Conservation (phyloP, 192 early-diverging fungal species). For the Entomortierella lignicola region DNA sequence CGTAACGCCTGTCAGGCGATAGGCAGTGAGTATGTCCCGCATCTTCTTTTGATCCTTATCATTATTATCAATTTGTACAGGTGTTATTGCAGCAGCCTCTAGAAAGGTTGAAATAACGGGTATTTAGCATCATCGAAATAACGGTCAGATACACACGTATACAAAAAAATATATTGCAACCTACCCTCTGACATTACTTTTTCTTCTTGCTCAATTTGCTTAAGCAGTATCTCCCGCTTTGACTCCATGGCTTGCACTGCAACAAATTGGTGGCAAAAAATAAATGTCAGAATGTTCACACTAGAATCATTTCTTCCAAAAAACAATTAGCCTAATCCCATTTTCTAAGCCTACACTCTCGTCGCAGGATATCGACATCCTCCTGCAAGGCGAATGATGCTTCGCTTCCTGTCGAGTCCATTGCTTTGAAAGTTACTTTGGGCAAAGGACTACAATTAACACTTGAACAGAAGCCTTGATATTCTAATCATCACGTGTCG, state of each 20-base stretch:
- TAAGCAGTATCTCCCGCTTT: conserved; percentile 17
- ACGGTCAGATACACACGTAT: too few relatives aligned
- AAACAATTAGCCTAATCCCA: not conserved
- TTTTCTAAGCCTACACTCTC: conserved; percentile 14
- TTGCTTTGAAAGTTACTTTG: conserved; percentile 3
- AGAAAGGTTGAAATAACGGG: not conserved
- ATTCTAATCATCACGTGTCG: too few relatives aligned
- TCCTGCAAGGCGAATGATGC: conserved; percentile 17
- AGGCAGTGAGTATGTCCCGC: conserved; percentile 42
- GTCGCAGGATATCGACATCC: conserved; percentile 40
- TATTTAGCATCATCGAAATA: too few relatives aligned
- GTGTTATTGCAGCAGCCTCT: conserved; percentile 5
- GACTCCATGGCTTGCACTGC: conserved; percentile 27
- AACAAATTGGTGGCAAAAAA: not conserved
- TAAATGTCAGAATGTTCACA: not conserved
- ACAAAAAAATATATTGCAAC: too few relatives aligned
- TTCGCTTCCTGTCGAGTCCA: conserved; percentile 15
- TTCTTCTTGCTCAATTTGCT: conserved; percentile 39
- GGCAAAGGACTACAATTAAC: too few relatives aligned
- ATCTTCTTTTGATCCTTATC: conserved; percentile 39
- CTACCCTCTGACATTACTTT: conserved; percentile 21
- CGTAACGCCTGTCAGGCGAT: conserved; percentile 45
- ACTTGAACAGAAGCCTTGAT: too few relatives aligned
- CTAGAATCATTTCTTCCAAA: not conserved
- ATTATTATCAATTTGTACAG: not conserved